Conservation (phyloP, 2,329 filamentous ascomycete species). For the Exophiala dermatitidis region DNA sequence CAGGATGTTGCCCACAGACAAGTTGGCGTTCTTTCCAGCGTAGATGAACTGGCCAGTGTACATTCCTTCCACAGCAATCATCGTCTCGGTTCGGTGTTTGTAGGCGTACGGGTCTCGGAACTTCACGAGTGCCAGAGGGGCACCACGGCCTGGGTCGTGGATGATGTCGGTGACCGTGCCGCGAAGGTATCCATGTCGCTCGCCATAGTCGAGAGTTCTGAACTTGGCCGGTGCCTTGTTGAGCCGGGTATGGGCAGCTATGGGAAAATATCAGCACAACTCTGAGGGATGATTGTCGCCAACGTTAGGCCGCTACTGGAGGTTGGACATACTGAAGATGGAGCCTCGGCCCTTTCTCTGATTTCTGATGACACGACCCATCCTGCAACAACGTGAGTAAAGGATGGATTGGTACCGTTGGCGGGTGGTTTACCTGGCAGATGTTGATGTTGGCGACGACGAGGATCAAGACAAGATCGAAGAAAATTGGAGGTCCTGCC, state of each 20-base stretch:
- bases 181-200: conserved; percentile 94
- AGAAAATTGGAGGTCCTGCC: conserved; percentile 1
- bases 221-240: conserved; percentile 95
- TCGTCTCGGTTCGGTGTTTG: conserved; percentile 96
- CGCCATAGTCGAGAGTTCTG: conserved; percentile 90
- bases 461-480: neutral
- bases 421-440: neutral
- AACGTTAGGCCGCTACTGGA: neutral
- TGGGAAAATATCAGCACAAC: conserved; percentile 25
- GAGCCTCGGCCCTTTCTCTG: conserved; percentile 71
- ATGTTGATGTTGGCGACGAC: conserved; percentile 4
- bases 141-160: conserved; percentile 96
- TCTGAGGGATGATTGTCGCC: neutral
- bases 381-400: conserved; percentile 32
- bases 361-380: conserved; percentile 69
- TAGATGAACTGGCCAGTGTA: conserved; percentile 99
- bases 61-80: conserved; percentile 99
- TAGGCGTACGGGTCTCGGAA: conserved; percentile 99
- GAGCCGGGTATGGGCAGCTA: conserved; percentile 76
- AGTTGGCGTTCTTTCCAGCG: conserved; percentile 95
- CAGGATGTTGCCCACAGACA: conserved; percentile 96
- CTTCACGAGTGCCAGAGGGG: conserved; percentile 89
- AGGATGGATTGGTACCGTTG: neutral
- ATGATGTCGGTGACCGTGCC: conserved; percentile 98
- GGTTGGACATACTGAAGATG: conserved; percentile 56